A percentile compares a stretch with the other conserved stretches of the same genome.
Conservation (phyloP, 495 filamentous ascomycete species). For the Aspergillus sparsus region DNA sequence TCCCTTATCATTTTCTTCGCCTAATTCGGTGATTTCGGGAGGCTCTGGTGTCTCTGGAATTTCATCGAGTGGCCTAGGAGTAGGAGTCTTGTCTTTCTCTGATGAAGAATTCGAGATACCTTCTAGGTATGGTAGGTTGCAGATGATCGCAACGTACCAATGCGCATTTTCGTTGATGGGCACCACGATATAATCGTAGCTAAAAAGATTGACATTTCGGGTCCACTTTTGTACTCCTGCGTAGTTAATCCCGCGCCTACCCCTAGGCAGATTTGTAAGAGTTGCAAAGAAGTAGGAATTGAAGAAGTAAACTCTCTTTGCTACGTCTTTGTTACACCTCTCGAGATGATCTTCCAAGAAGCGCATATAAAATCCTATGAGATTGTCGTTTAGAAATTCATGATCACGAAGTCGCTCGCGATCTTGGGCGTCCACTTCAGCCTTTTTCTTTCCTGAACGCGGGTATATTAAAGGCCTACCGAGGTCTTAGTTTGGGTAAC, state of each 20-base stretch:
- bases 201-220: slow-evolving; percentile 78
- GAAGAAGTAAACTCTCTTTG: slow-evolving; percentile 76
- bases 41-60: slow-evolving; percentile 41
- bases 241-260: slow-evolving; percentile 68
- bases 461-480: slow-evolving; percentile 69
- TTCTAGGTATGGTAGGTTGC: slow-evolving; percentile 67
- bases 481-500: slow-evolving; percentile 10
- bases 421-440: slow-evolving; percentile 76
- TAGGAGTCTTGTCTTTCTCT: slow-evolving; percentile 23
- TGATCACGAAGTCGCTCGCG: slow-evolving; percentile 76
- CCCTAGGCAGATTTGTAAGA: slow-evolving; percentile 60
- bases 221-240: slow-evolving; percentile 88
- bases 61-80: slow-evolving; percentile 23
- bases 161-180: slow-evolving; percentile 86
- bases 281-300: slow-evolving; percentile 89
- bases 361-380: slow-evolving; percentile 83
- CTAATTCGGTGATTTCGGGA: not conserved
- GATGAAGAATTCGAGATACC: slow-evolving; percentile 25
- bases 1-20: not conserved
- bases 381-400: slow-evolving; percentile 90
- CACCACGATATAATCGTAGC: slow-evolving; percentile 84
- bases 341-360: slow-evolving; percentile 68
- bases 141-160: slow-evolving; percentile 97
- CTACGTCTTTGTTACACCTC: slow-evolving; percentile 53
- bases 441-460: slow-evolving; percentile 63